Base-by-base conservation (phyloP, 2,329 filamentous ascomycete species). In the Clonostachys byssicola region DNA sequence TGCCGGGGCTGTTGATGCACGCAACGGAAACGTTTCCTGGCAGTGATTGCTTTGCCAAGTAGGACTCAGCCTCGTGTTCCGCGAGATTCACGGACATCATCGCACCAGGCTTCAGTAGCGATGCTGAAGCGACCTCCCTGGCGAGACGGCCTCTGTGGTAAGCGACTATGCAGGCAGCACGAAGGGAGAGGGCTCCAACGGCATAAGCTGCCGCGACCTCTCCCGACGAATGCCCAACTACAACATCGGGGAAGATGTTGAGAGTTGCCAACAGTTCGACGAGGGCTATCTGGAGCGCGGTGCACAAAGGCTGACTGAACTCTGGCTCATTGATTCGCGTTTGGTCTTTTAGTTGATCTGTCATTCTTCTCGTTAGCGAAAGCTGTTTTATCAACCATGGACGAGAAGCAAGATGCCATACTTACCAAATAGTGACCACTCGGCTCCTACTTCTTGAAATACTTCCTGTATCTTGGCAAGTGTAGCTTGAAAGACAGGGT, bases 121-220 rank as follows among this genome's bases (percentile, higher is more conserved):
- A 30, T 10, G 23, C 23, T 30, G 23, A 6, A 30, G 23, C 23
- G 9, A 30, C 23, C 13, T 23, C 6, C 13, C 39, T 34, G 18
- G 45, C 45, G 6, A 47, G 9, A 7, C 12, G 40, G 10, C 45
- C 45, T 9, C 45, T 38, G 34, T 16, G 42, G 3, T 47, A 47
- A 12, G 45, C 34, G 33, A 47, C 39, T 34, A n/a, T 42, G 40
- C 23, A 42, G 34, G 45, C 45, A 34, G 45, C 34, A 12, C 16
- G n/a, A 16, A 47, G 23, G 6, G 48, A 47, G 5, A 62, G 43
- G 9, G 46, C 43, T 2, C 61, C 62, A 3, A 58, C 55, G 12
- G 60, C 40, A 39, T 39, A 71, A 4, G 68, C 68, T 2, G 68
- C 68, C 0, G 63, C 64, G 18, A 71, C 67, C 48, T 72, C 69